Conservation (phyloP, 345 rosid species). For the Populus euphratica region DNA sequence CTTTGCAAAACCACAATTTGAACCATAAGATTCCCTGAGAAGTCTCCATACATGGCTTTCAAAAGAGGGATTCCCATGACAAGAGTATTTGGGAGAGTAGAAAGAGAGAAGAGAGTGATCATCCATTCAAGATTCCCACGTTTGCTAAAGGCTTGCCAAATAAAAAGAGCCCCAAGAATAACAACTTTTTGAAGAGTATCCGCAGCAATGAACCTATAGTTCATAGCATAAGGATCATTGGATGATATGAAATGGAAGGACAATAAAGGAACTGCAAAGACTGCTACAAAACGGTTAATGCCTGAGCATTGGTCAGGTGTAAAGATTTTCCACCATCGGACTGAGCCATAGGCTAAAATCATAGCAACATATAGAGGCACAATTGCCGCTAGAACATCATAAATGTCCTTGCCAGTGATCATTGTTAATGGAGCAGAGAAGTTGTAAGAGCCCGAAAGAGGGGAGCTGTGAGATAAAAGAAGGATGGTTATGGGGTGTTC, state of each 20-base stretch:
- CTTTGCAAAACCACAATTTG: slow-evolving; percentile 82
- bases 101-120: slow-evolving; percentile 75
- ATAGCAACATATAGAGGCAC: slow-evolving; percentile 82
- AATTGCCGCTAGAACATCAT: slow-evolving; percentile 76
- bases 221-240: slow-evolving; percentile 71
- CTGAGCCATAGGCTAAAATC: slow-evolving; percentile 83
- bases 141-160: slow-evolving; percentile 60
- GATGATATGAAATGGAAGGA: slow-evolving; percentile 84
- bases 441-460: neutral
- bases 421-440: slow-evolving; percentile 16
- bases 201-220: slow-evolving; percentile 78
- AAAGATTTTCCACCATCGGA: slow-evolving; percentile 88
- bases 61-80: slow-evolving; percentile 84
- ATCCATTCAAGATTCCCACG: slow-evolving; percentile 67
- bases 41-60: slow-evolving; percentile 84
- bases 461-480: neutral
- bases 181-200: slow-evolving; percentile 74
- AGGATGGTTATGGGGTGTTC: neutral
- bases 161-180: slow-evolving; percentile 59
- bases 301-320: slow-evolving; percentile 86
- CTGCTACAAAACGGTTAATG: slow-evolving; percentile 81
- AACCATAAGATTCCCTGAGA: slow-evolving; percentile 69
- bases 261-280: slow-evolving; percentile 76
- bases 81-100: slow-evolving; percentile 77
- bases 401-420: slow-evolving; percentile 72